phyloP scores from a whole-genome alignment of 768 basidiomycete genomes.

The Mycena maculata region DNA sequence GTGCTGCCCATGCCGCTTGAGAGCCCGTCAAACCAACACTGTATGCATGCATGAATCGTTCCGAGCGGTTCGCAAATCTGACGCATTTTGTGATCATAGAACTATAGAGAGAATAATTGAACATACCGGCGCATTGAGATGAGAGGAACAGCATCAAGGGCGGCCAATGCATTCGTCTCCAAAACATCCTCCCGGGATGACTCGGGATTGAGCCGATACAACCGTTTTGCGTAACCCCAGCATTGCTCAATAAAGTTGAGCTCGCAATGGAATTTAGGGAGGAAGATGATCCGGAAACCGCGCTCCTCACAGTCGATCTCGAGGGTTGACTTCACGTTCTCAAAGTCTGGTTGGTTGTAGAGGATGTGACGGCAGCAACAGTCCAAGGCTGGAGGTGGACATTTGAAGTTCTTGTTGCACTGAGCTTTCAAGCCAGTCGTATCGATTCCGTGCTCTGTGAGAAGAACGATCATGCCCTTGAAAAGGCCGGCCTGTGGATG shows the following conservation, averaged over 20 bases:
- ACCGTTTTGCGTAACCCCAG: no score
- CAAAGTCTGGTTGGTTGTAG: background rate
- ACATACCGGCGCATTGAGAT: background rate
- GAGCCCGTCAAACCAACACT: background rate
- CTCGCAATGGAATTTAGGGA: no score
- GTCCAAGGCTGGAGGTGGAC: background rate
- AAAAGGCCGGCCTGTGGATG: conserved; percentile 20
- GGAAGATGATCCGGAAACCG: background rate
- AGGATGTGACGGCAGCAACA: background rate
- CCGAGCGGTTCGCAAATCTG: background rate
- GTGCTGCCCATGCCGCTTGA: background rate
- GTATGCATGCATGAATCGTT: background rate
- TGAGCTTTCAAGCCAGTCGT: no score
- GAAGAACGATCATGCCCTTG: conserved; percentile 37
- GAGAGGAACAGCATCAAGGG: background rate
- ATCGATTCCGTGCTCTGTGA: no score
- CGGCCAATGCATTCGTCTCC: background rate
- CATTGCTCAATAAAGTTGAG: no score
- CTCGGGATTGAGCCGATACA: no score
- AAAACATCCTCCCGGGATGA: background rate
- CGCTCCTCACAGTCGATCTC: background rate
- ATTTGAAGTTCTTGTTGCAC: background rate
- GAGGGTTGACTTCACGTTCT: background rate
- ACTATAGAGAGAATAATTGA: no score
- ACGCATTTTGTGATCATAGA: no score